These are phyloP conservation scores for Westerdykella ornata DNA, from an alignment of 2,329 filamentous ascomycete species.

Conservation along the genomic window DNA sequence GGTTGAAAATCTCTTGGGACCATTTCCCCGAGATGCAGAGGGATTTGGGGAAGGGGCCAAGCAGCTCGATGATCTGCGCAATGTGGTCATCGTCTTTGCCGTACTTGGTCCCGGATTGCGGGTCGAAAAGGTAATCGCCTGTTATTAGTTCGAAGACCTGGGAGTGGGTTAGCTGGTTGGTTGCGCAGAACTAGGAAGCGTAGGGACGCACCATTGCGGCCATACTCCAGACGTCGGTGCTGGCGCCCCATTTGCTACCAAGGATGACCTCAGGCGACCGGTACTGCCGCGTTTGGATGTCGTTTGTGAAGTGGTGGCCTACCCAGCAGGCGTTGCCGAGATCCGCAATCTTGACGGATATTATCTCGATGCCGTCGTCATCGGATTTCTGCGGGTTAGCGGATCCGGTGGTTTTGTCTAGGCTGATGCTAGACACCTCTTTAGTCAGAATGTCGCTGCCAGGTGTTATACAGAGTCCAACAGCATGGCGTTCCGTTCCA, in stretches of 20 bases:
- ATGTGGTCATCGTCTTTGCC: conserved; percentile 99
- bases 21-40: conserved; percentile 90
- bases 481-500: conserved; percentile 12
- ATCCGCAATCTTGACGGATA: conserved; percentile 98
- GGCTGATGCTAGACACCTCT: conserved; percentile 89
- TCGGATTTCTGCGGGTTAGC: conserved; percentile 36
- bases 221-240: conserved; percentile 99
- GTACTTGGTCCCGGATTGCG: conserved; percentile 96
- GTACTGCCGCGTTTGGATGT: conserved; percentile 97
- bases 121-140: conserved; percentile 96
- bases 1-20: conserved; percentile 98
- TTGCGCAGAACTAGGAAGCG: not conserved
- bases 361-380: conserved; percentile 62
- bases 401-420: conserved; percentile 60
- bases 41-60: conserved; percentile 87
- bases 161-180: conserved; percentile 8
- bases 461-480: not conserved
- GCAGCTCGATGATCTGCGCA: conserved; percentile 94
- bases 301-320: conserved; percentile 97
- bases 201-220: conserved; percentile 81
- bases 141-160: conserved; percentile 97
- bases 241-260: conserved; percentile 97
- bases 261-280: conserved; percentile 94
- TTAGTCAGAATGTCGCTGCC: conserved; percentile 77
- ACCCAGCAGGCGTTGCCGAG: conserved; percentile 98